A percentile compares a stretch with the other conserved stretches of the same genome.
These are phyloP conservation scores for Nematocida sp. DNA, from an alignment of 371 early-diverging fungal genomes.

Conservation along the genomic window DNA sequence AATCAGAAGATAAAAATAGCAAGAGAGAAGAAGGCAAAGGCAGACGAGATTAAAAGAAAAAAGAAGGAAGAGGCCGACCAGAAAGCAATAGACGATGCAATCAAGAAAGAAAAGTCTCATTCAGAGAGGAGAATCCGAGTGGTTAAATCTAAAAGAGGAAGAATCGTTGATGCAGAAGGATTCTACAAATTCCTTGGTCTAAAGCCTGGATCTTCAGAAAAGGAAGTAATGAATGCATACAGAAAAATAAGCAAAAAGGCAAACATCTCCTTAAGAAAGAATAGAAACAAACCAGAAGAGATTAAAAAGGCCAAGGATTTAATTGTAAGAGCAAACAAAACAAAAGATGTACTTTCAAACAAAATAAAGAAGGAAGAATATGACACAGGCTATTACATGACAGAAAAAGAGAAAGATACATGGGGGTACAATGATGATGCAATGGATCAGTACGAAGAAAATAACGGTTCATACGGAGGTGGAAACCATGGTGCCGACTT, in stretches of 20 bases:
- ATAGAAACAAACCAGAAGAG: slow-evolving; percentile 7
- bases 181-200: slow-evolving; percentile 65
- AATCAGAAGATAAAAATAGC: slow-evolving; percentile 18
- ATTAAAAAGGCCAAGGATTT: slow-evolving; percentile 18
- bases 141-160: slow-evolving; percentile 37
- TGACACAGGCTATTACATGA: slow-evolving; percentile 65
- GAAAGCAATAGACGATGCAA: slow-evolving; percentile 28
- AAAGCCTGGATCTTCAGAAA: slow-evolving; percentile 1
- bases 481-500: slow-evolving; percentile 2
- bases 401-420: slow-evolving; percentile 44
- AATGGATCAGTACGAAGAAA: slow-evolving; percentile 29
- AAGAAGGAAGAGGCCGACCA: slow-evolving; percentile 46
- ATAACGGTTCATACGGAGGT: not conserved
- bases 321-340: slow-evolving; percentile 58
- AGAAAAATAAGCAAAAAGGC: slow-evolving; percentile 44
- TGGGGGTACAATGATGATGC: slow-evolving; percentile 58
- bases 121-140: slow-evolving; percentile 57
- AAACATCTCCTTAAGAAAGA: slow-evolving; percentile 14
- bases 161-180: slow-evolving; percentile 43
- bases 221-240: slow-evolving; percentile 61
- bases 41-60: slow-evolving; percentile 42
- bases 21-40: slow-evolving; percentile 23
- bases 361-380: slow-evolving; percentile 62
- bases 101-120: slow-evolving; percentile 29
- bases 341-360: slow-evolving; percentile 61